Conservation (phyloP, 192 early-diverging fungal genomes). For the Chytriomyces confervae region DNA sequence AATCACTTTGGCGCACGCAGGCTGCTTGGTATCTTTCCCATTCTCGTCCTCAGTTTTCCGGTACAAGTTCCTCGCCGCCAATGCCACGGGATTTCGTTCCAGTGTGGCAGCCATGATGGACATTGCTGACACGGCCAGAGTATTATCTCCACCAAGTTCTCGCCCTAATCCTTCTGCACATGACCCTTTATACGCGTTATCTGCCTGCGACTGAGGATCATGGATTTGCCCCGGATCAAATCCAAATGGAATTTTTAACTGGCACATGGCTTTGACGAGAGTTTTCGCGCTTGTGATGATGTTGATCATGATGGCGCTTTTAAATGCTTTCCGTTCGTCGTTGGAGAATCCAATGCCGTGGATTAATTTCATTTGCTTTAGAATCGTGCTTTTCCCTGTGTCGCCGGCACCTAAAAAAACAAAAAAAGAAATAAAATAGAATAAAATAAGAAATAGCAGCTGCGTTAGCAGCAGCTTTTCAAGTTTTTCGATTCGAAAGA, state of each 20-base stretch:
- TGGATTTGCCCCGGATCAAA: conserved; percentile 2
- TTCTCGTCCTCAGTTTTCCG: no score
- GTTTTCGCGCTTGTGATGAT: conserved; percentile 40
- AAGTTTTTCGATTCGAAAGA: no score
- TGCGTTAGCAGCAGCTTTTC: no score
- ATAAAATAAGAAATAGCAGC: neutral
- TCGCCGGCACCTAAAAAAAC: conserved; percentile 44
- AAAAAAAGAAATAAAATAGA: neutral
- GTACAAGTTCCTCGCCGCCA: no score
- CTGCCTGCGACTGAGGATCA: neutral
- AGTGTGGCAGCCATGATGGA: no score
- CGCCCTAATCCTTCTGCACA: no score
- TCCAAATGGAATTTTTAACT: conserved; percentile 36
- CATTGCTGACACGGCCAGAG: no score
- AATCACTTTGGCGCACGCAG: neutral
- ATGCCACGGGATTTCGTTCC: no score
- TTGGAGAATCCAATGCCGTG: conserved; percentile 46
- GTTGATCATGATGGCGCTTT: conserved; percentile 42
- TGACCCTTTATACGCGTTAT: neutral
- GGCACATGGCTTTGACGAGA: conserved; percentile 44
- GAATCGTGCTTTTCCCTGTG: conserved; percentile 54
- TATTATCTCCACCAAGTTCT: no score
- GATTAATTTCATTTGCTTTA: conserved; percentile 53
- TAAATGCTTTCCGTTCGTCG: conserved; percentile 42
- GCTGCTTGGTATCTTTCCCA: no score